Evolutionary conservation across 1,139 yeast genomes (phyloP).

Genomic region (Yamadazyma atmosphaerica): DNA sequence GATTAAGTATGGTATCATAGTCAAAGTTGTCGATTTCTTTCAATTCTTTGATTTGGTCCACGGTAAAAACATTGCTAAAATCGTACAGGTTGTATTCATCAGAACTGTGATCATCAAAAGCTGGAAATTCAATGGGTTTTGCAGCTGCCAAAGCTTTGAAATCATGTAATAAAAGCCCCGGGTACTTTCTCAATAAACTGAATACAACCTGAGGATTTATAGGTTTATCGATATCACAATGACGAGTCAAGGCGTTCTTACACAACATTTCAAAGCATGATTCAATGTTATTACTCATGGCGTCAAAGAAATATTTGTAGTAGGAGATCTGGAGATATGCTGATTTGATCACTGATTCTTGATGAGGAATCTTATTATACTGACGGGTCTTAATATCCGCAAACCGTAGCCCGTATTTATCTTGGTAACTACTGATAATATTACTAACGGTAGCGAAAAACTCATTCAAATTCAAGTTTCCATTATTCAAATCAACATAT

Average conservation of each 20-base stretch:
- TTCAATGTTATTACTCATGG: slow-evolving; percentile 25
- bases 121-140: slow-evolving; percentile 37
- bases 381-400: slow-evolving; percentile 64
- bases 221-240: slow-evolving; percentile 50
- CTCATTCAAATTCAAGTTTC: slow-evolving; percentile 20
- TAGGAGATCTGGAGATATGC: slow-evolving; percentile 60
- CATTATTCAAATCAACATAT: slow-evolving; percentile 13
- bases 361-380: slow-evolving; percentile 41
- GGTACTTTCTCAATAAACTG: slow-evolving; percentile 34
- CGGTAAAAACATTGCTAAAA: slow-evolving; percentile 6
- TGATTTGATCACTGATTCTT: slow-evolving; percentile 44
- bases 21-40: slow-evolving; percentile 17
- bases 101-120: slow-evolving; percentile 42
- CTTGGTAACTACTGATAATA: slow-evolving; percentile 19
- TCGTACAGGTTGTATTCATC: slow-evolving; percentile 14
- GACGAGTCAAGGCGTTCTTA: slow-evolving; percentile 46
- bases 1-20: slow-evolving; percentile 12
- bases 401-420: slow-evolving; percentile 25
- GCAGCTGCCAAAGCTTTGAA: slow-evolving; percentile 49
- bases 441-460: slow-evolving; percentile 19
- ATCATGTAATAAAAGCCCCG: slow-evolving; percentile 39
- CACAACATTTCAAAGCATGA: slow-evolving; percentile 36
- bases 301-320: slow-evolving; percentile 47
- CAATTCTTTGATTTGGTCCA: slow-evolving; percentile 11
- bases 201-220: slow-evolving; percentile 40